These are phyloP conservation scores for Oropetium thomaeum DNA, from an alignment of 176 grass and related monocot genomes.

Conservation along the genomic window DNA sequence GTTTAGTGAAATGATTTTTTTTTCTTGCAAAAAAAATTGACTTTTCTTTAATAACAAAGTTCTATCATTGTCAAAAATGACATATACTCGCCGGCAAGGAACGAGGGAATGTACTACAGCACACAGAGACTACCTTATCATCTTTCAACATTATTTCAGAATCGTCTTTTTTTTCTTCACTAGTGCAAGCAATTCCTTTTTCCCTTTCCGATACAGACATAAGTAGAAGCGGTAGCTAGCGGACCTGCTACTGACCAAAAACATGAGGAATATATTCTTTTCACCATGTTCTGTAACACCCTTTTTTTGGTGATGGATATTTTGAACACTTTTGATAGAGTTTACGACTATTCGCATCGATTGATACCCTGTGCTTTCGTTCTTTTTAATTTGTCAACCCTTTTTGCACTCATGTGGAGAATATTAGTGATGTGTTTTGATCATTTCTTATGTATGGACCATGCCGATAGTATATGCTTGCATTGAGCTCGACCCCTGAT, in stretches of 20 bases:
- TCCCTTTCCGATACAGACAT: neutral
- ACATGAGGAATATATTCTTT: constrained; percentile 27
- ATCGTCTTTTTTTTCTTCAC: neutral
- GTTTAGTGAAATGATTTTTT: neutral
- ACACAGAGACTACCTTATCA: neutral
- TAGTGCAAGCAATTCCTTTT: neutral
- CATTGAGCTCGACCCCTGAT: too few species aligned
- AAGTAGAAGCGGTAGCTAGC: neutral
- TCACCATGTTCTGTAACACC: neutral
- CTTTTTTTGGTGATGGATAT: too few species aligned
- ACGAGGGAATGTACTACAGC: neutral
- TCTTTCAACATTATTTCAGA: neutral
- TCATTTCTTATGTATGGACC: too few species aligned
- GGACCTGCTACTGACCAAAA: neutral
- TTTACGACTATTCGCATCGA: too few species aligned
- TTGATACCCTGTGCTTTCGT: too few species aligned
- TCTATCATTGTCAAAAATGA: neutral
- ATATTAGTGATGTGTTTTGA: neutral
- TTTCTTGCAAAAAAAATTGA: too few species aligned
- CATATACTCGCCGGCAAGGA: neutral
- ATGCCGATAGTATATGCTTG: too few species aligned
- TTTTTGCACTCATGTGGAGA: neutral
- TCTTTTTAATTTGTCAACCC: neutral
- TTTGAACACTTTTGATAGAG: too few species aligned
- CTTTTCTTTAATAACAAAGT: neutral